A percentile compares a stretch with the other conserved stretches of the same genome.
phyloP scores from a whole-genome alignment of 1,139 yeast species.

The Yamadazyma kanchanaburiensis region DNA sequence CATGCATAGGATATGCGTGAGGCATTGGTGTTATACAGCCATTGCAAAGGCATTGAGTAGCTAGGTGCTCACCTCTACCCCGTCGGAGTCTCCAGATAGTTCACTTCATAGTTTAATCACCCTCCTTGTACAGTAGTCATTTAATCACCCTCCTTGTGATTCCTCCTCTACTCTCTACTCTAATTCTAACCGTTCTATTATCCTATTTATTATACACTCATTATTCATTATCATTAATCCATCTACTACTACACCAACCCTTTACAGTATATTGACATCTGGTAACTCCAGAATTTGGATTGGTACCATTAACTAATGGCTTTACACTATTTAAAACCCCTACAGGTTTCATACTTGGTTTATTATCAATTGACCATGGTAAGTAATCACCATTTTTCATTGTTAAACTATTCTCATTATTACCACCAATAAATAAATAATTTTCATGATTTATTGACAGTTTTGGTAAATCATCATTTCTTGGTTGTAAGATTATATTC shows the following conservation, averaged over 20 bases:
- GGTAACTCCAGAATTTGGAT: conserved; percentile 40
- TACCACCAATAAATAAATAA: conserved; percentile 18
- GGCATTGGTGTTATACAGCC: too few species aligned
- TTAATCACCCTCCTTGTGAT: too few species aligned
- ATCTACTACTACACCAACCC: conserved; percentile 52
- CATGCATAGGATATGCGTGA: too few species aligned
- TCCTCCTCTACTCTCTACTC: too few species aligned
- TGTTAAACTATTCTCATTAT: conserved; percentile 11
- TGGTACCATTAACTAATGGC: conserved; percentile 25
- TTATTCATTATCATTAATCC: conserved; percentile 22
- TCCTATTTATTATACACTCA: conserved; percentile 1
- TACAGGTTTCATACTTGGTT: conserved; percentile 30
- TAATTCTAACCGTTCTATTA: too few species aligned
- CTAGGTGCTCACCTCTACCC: too few species aligned
- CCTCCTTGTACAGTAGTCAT: too few species aligned
- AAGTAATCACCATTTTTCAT: conserved; percentile 25
- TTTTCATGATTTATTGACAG: conserved; percentile 19
- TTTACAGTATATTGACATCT: conserved; percentile 48
- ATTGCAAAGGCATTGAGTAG: too few species aligned
- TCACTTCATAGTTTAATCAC: too few species aligned
- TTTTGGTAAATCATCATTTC: conserved; percentile 34
- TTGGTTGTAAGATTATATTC: conserved; percentile 45
- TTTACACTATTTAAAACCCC: conserved; percentile 27
- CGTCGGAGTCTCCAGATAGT: too few species aligned
- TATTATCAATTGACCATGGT: conserved; percentile 35